A percentile compares a stretch with the other conserved stretches of the same genome.
Conservation (phyloP, 2,329 filamentous ascomycete species). For the Colletotrichum siamense region DNA sequence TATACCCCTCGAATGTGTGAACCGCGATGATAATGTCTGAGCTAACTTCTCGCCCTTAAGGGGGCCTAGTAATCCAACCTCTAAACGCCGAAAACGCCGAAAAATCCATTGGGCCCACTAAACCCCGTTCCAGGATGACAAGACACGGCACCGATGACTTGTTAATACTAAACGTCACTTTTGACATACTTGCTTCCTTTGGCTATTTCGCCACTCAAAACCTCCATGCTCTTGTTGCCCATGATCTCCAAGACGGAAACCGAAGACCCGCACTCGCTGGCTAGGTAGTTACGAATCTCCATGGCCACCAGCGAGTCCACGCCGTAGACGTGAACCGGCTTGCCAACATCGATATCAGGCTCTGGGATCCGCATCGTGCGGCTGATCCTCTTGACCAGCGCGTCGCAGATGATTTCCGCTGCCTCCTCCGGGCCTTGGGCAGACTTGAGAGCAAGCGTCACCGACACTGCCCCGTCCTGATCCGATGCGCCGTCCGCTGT, state of each 20-base stretch:
- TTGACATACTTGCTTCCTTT: not conserved
- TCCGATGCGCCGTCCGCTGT: not conserved
- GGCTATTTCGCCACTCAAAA: not conserved
- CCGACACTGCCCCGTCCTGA: not conserved
- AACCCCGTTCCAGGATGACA: not conserved
- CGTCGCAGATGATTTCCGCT: not conserved
- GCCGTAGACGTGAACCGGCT: not conserved
- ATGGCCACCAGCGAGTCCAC: slow-evolving; percentile 1
- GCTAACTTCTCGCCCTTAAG: too few species aligned
- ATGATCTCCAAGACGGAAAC: not conserved
- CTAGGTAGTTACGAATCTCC: not conserved
- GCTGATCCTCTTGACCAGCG: not conserved
- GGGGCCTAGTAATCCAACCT: too few species aligned
- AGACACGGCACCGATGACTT: not conserved
- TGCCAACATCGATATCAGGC: not conserved
- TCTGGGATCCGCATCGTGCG: not conserved
- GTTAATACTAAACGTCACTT: not conserved
- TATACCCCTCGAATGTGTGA: too few species aligned
- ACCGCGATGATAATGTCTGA: too few species aligned
- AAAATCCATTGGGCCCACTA: too few species aligned
- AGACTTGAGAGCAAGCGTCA: not conserved
- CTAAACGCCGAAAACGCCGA: too few species aligned
- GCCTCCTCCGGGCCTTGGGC: not conserved
- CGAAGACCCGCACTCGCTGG: not conserved
- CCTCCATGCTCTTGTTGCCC: not conserved